Evolutionary conservation across 2,329 filamentous ascomycete genomes (phyloP).

Genomic region (Nothophoma quercina): DNA sequence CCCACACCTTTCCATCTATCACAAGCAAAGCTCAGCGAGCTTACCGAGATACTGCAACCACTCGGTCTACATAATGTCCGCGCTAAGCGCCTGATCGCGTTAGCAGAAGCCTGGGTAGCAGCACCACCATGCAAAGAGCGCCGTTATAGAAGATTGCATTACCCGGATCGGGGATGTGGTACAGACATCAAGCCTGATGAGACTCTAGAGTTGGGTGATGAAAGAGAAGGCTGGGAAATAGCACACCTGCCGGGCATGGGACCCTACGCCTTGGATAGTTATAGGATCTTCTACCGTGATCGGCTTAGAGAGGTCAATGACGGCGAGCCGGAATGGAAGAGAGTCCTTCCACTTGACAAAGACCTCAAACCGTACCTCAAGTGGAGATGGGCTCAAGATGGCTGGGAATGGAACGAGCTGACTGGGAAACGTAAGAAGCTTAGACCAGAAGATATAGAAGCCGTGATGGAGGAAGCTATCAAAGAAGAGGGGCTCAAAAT

Average conservation of each 20-base stretch:
- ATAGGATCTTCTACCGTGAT: conserved; percentile 93
- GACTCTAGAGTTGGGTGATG: conserved; percentile 41
- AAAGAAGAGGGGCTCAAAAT: no score
- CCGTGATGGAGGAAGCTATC: no score
- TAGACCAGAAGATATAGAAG: not conserved
- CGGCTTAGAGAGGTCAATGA: conserved; percentile 66
- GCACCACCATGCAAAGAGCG: conserved; percentile 67
- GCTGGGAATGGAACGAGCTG: conserved; percentile 15
- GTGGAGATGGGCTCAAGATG: conserved; percentile 82
- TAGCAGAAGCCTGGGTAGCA: conserved; percentile 73
- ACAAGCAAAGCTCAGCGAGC: conserved; percentile 23
- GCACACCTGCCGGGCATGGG: conserved; percentile 78
- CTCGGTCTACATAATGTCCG: conserved; percentile 54
- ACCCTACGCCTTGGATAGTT: conserved; percentile 85
- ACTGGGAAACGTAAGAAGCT: conserved; percentile 9
- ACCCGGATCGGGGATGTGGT: conserved; percentile 30
- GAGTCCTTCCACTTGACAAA: conserved; percentile 82
- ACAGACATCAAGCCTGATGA: conserved; percentile 56
- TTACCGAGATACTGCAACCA: conserved; percentile 31
- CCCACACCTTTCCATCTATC: conserved; percentile 71
- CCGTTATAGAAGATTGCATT: conserved; percentile 64
- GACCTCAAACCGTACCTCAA: conserved; percentile 85
- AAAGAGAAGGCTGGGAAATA: conserved; percentile 75
- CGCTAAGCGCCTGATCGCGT: conserved; percentile 70
- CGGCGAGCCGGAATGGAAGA: conserved; percentile 90